Conservation (phyloP, 768 basidiomycete species). For the Suillus placidus region DNA sequence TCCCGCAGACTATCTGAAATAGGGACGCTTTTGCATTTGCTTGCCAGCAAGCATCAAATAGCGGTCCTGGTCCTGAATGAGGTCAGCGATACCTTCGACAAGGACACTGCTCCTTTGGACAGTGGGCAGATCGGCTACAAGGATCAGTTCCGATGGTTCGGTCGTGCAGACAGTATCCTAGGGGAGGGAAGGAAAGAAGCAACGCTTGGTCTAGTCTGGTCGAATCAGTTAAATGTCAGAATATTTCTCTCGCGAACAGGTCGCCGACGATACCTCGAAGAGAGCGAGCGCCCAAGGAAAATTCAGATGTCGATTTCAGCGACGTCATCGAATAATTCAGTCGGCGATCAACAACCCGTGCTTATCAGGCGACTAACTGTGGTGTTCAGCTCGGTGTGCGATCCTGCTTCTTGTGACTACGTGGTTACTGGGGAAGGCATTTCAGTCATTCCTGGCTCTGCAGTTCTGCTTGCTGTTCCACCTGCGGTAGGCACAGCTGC, state of each 20-base stretch:
- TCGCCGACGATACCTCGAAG: constrained; percentile 58
- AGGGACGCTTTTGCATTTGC: constrained; percentile 66
- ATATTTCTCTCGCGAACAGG: constrained; percentile 82
- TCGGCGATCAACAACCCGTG: constrained; percentile 43
- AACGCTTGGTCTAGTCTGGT: constrained; percentile 87
- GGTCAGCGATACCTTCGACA: constrained; percentile 77
- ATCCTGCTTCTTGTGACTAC: constrained; percentile 71
- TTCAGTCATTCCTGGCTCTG: constrained; percentile 30
- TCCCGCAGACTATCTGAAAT: constrained; percentile 70
- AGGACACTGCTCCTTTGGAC: constrained; percentile 18
- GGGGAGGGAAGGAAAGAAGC: constrained; percentile 75
- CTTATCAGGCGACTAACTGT: constrained; percentile 74
- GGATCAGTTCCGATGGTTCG: constrained; percentile 78
- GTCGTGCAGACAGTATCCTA: constrained; percentile 58
- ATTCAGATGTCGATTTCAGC: constrained; percentile 13
- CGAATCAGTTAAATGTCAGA: constrained; percentile 86
- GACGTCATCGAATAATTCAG: constrained; percentile 13
- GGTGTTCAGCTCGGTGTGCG: constrained; percentile 70
- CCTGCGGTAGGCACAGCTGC: not conserved
- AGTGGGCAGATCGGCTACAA: constrained; percentile 58
- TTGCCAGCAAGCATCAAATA: constrained; percentile 65
- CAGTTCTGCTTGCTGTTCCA: constrained; percentile 11
- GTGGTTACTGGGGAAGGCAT: constrained; percentile 69
- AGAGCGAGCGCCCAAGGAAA: constrained; percentile 34
- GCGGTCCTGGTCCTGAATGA: constrained; percentile 89